Evolutionary conservation across 768 basidiomycete genomes (phyloP).

Genomic region (Pleurotus tuber-regium): DNA sequence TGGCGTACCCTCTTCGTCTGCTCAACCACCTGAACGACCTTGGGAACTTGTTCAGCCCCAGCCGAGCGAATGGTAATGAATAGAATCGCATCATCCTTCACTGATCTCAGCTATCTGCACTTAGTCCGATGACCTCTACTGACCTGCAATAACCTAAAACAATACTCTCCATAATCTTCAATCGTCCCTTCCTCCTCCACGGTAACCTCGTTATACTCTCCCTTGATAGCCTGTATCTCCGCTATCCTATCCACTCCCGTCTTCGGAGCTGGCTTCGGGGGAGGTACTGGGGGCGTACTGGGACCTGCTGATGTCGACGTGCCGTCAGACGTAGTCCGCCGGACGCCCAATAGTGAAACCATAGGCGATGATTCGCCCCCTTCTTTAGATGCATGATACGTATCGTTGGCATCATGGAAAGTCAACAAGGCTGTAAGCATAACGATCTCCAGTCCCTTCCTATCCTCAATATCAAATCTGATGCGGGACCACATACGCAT

Average conservation of each 20-base stretch:
- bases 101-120: neutral
- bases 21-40: conserved; percentile 78
- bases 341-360: neutral
- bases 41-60: conserved; percentile 62
- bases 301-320: conserved; percentile 13
- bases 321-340: conserved; percentile 2
- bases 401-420: conserved; percentile 70
- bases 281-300: conserved; percentile 40
- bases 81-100: conserved; percentile 75
- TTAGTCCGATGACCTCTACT: conserved; percentile 14
- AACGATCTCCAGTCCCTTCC: conserved; percentile 83
- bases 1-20: conserved; percentile 74
- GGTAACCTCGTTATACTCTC: conserved; percentile 74
- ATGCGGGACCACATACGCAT: neutral
- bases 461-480: conserved; percentile 82
- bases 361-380: conserved; percentile 8
- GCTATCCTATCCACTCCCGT: conserved; percentile 68
- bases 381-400: conserved; percentile 36
- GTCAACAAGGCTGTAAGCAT: conserved; percentile 74
- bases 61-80: conserved; percentile 73
- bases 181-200: conserved; percentile 63
- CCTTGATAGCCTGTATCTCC: conserved; percentile 64
- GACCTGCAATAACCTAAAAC: conserved; percentile 61
- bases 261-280: conserved; percentile 63
- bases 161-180: conserved; percentile 69